phyloP scores from a whole-genome alignment of 345 rosid genomes.

The Salix purpurea region DNA sequence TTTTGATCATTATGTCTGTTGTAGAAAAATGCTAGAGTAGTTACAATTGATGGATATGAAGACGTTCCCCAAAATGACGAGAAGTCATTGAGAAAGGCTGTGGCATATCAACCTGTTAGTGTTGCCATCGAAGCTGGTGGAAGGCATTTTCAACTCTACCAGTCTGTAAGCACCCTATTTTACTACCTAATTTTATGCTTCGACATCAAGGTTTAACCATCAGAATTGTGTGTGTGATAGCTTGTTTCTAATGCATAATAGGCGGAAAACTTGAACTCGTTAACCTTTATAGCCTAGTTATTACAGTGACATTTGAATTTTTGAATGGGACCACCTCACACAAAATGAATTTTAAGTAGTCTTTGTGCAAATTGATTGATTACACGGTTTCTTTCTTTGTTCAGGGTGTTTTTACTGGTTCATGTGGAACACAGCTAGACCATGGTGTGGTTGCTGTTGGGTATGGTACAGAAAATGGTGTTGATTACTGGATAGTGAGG shows the following conservation, averaged over 20 bases:
- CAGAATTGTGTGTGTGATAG: background rate
- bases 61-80: slow-evolving; percentile 28
- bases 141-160: slow-evolving; percentile 24
- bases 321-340: background rate
- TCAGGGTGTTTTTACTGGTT: slow-evolving; percentile 24
- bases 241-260: background rate
- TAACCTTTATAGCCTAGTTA: background rate
- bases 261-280: background rate
- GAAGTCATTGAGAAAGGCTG: slow-evolving; percentile 24
- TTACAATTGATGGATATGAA: slow-evolving; percentile 28
- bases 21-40: slow-evolving; percentile 26
- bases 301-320: background rate
- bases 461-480: slow-evolving; percentile 22
- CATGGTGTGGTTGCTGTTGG: slow-evolving; percentile 29
- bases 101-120: slow-evolving; percentile 27
- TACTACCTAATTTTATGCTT: background rate
- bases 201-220: background rate
- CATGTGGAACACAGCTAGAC: slow-evolving; percentile 21
- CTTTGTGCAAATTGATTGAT: background rate
- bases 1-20: background rate
- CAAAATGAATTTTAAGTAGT: background rate
- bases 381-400: background rate
- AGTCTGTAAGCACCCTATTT: slow-evolving; percentile 10
- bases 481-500: slow-evolving; percentile 23
- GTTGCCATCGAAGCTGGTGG: slow-evolving; percentile 37